phyloP scores from a whole-genome alignment of 495 filamentous ascomycete genomes.

The Penicillium lagena region DNA sequence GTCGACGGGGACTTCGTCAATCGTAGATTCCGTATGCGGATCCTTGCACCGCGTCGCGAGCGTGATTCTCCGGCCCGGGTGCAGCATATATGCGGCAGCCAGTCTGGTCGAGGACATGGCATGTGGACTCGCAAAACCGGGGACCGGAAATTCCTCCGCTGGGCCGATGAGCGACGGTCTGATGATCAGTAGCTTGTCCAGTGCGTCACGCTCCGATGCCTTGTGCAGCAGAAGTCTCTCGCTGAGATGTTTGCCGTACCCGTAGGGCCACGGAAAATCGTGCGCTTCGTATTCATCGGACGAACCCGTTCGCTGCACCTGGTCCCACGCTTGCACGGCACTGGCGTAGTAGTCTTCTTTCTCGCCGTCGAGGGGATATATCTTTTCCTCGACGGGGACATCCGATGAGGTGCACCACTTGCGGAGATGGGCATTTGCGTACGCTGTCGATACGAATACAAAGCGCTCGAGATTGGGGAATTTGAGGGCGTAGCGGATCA shows the following conservation, averaged over 20 bases:
- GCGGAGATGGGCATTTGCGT: constrained; percentile 1
- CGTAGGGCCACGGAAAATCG: constrained; percentile 21
- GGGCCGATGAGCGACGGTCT: constrained; percentile 18
- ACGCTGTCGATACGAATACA: constrained; percentile 1
- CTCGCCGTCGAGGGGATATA: constrained; percentile 12
- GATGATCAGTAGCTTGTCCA: constrained; percentile 20
- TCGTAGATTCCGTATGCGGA: constrained; percentile 17
- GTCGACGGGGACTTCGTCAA: constrained; percentile 30
- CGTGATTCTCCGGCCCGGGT: constrained; percentile 14
- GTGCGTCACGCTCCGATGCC: constrained; percentile 9
- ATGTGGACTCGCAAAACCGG: constrained; percentile 13
- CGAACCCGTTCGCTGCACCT: constrained; percentile 11
- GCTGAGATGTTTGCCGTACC: constrained; percentile 18
- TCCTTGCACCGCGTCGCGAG: constrained; percentile 10
- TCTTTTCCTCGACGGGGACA: constrained; percentile 8
- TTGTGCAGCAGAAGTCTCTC: constrained; percentile 14
- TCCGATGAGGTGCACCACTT: background rate
- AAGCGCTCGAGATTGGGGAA: constrained; percentile 19
- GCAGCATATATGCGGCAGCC: constrained; percentile 18
- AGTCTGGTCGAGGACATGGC: constrained; percentile 14
- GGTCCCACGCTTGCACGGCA: constrained; percentile 11
- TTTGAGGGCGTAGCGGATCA: constrained; percentile 17
- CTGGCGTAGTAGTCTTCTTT: constrained; percentile 3
- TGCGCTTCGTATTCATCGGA: constrained; percentile 18
- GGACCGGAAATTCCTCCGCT: constrained; percentile 15